phyloP scores from a whole-genome alignment of 768 basidiomycete genomes.

The Pisolithus microcarpus region DNA sequence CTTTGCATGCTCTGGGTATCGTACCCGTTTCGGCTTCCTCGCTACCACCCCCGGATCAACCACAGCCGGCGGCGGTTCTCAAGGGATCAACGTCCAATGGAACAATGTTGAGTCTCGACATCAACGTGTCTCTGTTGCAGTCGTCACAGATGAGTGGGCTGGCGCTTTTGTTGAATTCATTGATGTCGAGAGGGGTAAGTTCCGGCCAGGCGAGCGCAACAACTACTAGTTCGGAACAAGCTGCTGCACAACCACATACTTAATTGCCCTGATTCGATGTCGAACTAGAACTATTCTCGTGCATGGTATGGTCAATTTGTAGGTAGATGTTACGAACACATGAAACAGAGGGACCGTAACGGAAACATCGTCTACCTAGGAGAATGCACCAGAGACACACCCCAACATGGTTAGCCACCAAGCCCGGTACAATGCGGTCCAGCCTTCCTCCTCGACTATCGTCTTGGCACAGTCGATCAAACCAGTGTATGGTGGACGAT shows the following conservation, averaged over 20 bases:
- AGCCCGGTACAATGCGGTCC: slow-evolving; percentile 64
- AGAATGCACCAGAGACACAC: slow-evolving; percentile 45
- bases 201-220: slow-evolving; percentile 16
- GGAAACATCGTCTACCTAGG: slow-evolving; percentile 11
- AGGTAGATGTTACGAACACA: too few species aligned
- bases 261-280: background rate
- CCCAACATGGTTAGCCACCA: slow-evolving; percentile 81
- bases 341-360: background rate
- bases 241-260: slow-evolving; percentile 17
- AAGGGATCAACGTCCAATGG: slow-evolving; percentile 67
- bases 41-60: slow-evolving; percentile 45
- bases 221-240: slow-evolving; percentile 7
- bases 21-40: slow-evolving; percentile 57
- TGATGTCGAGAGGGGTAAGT: slow-evolving; percentile 45
- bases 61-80: slow-evolving; percentile 70
- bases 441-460: slow-evolving; percentile 76
- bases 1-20: slow-evolving; percentile 67
- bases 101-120: slow-evolving; percentile 65
- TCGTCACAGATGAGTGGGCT: slow-evolving; percentile 71
- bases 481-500: slow-evolving; percentile 73
- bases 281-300: too few species aligned
- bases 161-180: slow-evolving; percentile 61
- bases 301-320: too few species aligned
- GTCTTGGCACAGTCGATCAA: slow-evolving; percentile 68
- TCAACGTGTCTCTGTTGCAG: slow-evolving; percentile 69